These are phyloP conservation scores for Leccinum boreale DNA, from an alignment of 768 basidiomycete genomes.

Conservation along the genomic window DNA sequence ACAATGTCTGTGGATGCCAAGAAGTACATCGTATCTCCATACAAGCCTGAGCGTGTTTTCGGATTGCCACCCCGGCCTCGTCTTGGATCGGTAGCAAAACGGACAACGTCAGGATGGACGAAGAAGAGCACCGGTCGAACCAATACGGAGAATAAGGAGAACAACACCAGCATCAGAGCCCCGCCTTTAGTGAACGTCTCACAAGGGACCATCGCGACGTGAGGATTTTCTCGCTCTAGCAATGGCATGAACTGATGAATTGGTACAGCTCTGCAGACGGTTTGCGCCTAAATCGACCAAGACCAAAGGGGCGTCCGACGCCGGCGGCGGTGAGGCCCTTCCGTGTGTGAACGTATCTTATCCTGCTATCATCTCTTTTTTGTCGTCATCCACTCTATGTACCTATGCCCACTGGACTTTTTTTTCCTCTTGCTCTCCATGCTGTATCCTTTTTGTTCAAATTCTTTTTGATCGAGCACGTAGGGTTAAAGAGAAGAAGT, in stretches of 20 bases:
- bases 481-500: background rate
- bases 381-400: constrained; percentile 24
- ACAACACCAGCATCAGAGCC: constrained; percentile 22
- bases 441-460: constrained; percentile 19
- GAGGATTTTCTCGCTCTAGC: constrained; percentile 26
- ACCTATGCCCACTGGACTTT: constrained; percentile 26
- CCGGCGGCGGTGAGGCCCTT: constrained; percentile 29
- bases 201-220: constrained; percentile 51
- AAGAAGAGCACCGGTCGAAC: constrained; percentile 57
- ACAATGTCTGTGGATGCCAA: constrained; percentile 31
- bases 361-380: background rate
- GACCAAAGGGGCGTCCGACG: constrained; percentile 42
- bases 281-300: constrained; percentile 43
- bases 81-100: constrained; percentile 52
- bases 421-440: constrained; percentile 14
- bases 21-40: constrained; percentile 24
- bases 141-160: constrained; percentile 57
- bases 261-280: constrained; percentile 37
- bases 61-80: constrained; percentile 41
- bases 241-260: background rate
- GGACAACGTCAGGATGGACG: constrained; percentile 58
- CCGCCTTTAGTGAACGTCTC: constrained; percentile 20
- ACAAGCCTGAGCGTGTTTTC: constrained; percentile 29
- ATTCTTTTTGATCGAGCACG: background rate
- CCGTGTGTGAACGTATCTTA: constrained; percentile 16